Evolutionary conservation across 225 moss, liverwort and hornwort genomes (phyloP).

Genomic region (Thuidium tamariscinum): DNA sequence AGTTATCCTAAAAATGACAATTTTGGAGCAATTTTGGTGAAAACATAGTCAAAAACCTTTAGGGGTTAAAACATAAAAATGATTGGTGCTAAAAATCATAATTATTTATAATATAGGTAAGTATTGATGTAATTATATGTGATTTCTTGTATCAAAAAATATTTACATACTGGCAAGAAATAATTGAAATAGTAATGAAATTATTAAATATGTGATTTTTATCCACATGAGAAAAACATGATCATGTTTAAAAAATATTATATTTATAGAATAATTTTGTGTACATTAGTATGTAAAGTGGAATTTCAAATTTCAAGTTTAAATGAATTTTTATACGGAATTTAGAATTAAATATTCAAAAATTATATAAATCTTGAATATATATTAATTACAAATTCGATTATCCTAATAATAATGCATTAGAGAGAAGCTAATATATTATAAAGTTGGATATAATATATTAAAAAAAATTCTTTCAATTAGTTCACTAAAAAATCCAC

Average conservation of each 20-base stretch:
- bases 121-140: neutral
- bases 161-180: neutral
- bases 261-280: neutral
- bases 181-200: neutral
- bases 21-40: too few relatives aligned
- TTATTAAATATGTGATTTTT: neutral
- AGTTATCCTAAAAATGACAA: too few relatives aligned
- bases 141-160: neutral
- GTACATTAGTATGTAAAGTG: neutral
- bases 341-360: neutral
- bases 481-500: too few relatives aligned
- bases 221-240: neutral
- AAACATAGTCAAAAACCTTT: too few relatives aligned
- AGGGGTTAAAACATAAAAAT: neutral
- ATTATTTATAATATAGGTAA: neutral
- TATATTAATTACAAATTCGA: neutral
- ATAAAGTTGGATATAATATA: neutral
- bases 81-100: neutral
- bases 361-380: neutral
- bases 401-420: neutral
- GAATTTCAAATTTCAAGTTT: neutral
- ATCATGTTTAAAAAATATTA: too few relatives aligned
- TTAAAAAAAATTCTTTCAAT: too few relatives aligned
- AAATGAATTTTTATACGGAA: rapidly evolving
- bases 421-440: neutral